Base-by-base conservation (phyloP, 129 eudicot genomes). In the Flaveria bidentis region DNA sequence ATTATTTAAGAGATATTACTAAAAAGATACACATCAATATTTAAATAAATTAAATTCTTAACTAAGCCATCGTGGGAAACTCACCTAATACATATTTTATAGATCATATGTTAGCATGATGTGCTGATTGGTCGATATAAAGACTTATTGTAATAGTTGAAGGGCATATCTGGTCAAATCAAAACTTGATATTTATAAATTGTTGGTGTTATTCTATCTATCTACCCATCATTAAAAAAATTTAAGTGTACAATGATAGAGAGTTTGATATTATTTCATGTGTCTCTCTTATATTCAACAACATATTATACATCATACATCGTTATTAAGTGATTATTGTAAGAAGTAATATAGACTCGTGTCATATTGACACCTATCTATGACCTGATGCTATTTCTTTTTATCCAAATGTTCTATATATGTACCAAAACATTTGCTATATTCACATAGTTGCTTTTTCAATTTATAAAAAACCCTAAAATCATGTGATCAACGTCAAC, bases 81-180 rank as follows among this genome's bases (percentile, higher is more conserved):
- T 55, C 62, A 55, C 62, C 62, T 55, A 55, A 55, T 17, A 55
- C 25, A 18, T 55, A 55, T 55, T 55, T 55, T 55, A 36, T 55
- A 36, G 41, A 55, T n/a, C 10, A 51, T 51, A 51, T 55, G 9
- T 7, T 17, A 55, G 3, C 13, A 8, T 55, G 62, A 55, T 55
- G 28, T 17, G 6, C 17, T 16, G 18, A 36, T 55, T n/a, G 10
- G 26, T 55, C 28, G 18, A 17, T n/a, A 7, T 55, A 55, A 55
- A 55, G 28, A 17, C 25, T 55, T 36, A 36, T 36, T 30, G 4
- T 4, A 10, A 18, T 55, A n/a, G 62, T 55, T 55, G 57, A 51
- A 51, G 18, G 18, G 57, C 18, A 51, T 51, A 51, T 51, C 4
- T 18, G 62, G 62, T 55, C 62, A 55, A 53, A 55, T 51, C n/a